Percentiles rank a stretch among this genome's conserved stretches.
phyloP scores from a whole-genome alignment of 805 yeast species.

The Ogataea nakhonphanomensis region DNA sequence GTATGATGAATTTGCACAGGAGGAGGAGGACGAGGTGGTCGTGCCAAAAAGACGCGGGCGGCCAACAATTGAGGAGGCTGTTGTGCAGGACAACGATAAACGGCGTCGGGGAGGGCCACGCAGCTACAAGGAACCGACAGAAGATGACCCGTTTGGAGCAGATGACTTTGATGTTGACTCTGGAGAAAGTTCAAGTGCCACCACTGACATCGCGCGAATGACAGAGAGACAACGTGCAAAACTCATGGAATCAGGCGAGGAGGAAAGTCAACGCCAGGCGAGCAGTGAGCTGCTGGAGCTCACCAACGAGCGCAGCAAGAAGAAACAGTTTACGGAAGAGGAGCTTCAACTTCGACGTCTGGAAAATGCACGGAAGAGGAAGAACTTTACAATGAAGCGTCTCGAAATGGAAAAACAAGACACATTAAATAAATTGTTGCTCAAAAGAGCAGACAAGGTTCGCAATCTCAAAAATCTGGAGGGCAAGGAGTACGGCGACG shows the following conservation, averaged over 20 bases:
- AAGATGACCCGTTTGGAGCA: constrained; percentile 8
- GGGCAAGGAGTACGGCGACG: constrained; percentile 30
- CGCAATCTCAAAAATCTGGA: constrained; percentile 35
- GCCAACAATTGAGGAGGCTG: constrained; percentile 10
- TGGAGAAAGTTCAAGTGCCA: constrained; percentile 40
- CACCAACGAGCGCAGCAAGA: constrained; percentile 41
- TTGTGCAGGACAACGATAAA: constrained; percentile 4
- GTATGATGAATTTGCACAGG: constrained; percentile 15
- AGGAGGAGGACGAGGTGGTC: constrained; percentile 34
- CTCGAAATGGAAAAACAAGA: constrained; percentile 92
- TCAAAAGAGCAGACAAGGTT: constrained; percentile 76
- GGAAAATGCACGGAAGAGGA: constrained; percentile 84
- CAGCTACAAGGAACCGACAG: constrained; percentile 21
- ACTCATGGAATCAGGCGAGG: constrained; percentile 32
- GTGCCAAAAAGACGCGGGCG: constrained; percentile 8
- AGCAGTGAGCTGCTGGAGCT: constrained; percentile 33
- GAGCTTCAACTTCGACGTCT: constrained; percentile 78
- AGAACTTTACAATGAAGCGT: constrained; percentile 75
- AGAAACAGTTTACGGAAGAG: constrained; percentile 71
- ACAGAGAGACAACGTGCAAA: constrained; percentile 56
- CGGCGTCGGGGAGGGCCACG: constrained; percentile 16
- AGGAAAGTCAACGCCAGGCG: constrained; percentile 19
- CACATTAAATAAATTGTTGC: constrained; percentile 79
- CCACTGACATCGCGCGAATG: constrained; percentile 45
- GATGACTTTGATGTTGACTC: constrained; percentile 30